Evolutionary conservation across 352 stramenopile species (phyloP), one percentile per base, ranked within the genome.

Genomic region (Globisporangium nodosum): DNA sequence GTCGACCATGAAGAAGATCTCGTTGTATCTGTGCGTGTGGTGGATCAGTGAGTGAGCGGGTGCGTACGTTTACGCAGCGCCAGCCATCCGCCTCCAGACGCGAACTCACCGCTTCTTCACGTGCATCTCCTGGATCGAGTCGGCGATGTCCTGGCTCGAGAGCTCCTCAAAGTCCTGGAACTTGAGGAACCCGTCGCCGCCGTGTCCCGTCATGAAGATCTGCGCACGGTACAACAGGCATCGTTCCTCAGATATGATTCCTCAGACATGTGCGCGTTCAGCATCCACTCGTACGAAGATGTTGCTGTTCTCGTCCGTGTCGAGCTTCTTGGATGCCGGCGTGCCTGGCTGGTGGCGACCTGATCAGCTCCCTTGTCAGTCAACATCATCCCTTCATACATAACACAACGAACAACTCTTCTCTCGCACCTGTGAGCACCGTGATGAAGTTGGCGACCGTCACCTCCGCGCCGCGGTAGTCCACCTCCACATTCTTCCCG

Each of bases 81-180:
- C 12, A 33, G 24, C 18, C 8, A 54, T 11, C 9, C 35, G 12
- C 21, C 39, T 18, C 21, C 12, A 39, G n/a, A 43, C 40, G 16
- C 0, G 16, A 45, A 70, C 74, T 33, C 46, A 92, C 75, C 86
- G 76, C 56, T 94, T 93, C 66, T 97, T 92, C 37, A 95, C 73
- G 61, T 97, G 74, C 95, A 99, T 98, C 69, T 98, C 86, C 54
- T 97, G 78, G 58, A 99, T 93, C 4, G 90, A 85, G 46, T 93
- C 83, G 35, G 88, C 81, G 37, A 98, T 87, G 68, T 99, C 94
- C 56, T 98, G 76, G 45, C 92, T 96, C 49, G 89, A 98, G 49
- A 99, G 76, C 72, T 99, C 97, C 77, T 99, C 95, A 50, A 88
- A 90, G 70, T 99, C 96, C 73, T 98, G 96, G 67, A 99, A 99